Evolutionary conservation across 1,284 basidiomycete species (phyloP), one percentile per base, ranked within the genome.

Genomic region (Wallemia hederae): DNA sequence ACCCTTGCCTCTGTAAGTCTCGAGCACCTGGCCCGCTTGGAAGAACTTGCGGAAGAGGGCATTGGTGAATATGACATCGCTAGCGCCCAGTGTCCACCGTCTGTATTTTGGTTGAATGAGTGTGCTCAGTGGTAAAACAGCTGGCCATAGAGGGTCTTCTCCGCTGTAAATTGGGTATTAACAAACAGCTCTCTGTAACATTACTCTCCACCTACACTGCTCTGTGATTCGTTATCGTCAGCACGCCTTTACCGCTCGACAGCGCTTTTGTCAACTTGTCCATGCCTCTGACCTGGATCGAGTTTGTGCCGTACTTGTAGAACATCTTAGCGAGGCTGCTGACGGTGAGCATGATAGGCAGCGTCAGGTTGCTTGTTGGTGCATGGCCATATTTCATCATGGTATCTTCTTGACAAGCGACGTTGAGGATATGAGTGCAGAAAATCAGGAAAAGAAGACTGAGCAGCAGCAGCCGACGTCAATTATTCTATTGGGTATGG

Each of bases 401-500:
- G 7, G 7, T 31, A 31, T 31, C n/a, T n/a, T n/a, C n/a, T n/a
- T n/a, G n/a, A n/a, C n/a, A n/a, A n/a, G 17, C 29, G 29, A 31
- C 29, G 29, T 49, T 49, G 14, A 49, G 39, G n/a, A 49, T n/a
- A 9, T 33, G 31, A 33, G 19, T 7, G 31, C 19, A 9, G 31
- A 49, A 49, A n/a, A 7, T 15, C 19, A n/a, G n/a, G 3, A 49
- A 3, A 49, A 5, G 39, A 3, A 49, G n/a, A 17, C 39, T 49
- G 39, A 49, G 19, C 5, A 27, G 11, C 14, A n/a, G 15, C 56
- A 58, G 56, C 56, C 56, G 2, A 58, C 56, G 25, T 27, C 56
- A 11, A 26, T 71, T 60, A 67, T 71, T 49, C 66, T 69, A 56
- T 67, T 71, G 58, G 91, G 91, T 22, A 91, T 91, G 87, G 87